Conservation (phyloP, 2,329 filamentous ascomycete genomes). For the Boeremia exigua region DNA sequence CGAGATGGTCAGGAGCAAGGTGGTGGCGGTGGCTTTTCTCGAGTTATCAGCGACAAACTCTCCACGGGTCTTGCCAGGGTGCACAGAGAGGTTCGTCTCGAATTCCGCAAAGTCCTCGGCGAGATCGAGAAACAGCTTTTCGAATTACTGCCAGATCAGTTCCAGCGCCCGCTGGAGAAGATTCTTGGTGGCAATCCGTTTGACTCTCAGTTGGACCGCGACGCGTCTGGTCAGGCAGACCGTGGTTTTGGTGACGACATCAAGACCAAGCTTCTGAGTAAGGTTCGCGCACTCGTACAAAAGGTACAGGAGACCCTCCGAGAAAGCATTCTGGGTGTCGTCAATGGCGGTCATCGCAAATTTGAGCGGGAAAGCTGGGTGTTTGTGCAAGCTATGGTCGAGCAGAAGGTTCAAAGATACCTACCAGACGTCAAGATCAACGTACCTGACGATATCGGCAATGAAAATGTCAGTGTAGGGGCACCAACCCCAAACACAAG, state of each 20-base stretch:
- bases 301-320: conserved; percentile 40
- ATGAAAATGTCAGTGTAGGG: conserved; percentile 39
- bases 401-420: conserved; percentile 39
- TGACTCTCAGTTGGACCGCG: conserved; percentile 37
- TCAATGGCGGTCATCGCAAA: conserved; percentile 40
- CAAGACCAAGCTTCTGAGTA: conserved; percentile 33
- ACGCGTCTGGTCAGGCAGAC: conserved; percentile 29
- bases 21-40: conserved; percentile 33
- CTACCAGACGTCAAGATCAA: conserved; percentile 39
- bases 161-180: conserved; percentile 38
- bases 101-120: conserved; percentile 38
- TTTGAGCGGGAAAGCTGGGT: conserved; percentile 41
- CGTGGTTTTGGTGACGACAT: conserved; percentile 39
- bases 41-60: conserved; percentile 38
- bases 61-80: conserved; percentile 39
- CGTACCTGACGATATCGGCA: conserved; percentile 40
- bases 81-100: conserved; percentile 37
- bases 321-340: conserved; percentile 37
- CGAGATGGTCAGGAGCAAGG: conserved; percentile 22
- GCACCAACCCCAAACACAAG: conserved; percentile 22
- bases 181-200: conserved; percentile 40
- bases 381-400: conserved; percentile 39
- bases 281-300: conserved; percentile 35
- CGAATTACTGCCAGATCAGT: conserved; percentile 37
- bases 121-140: conserved; percentile 40